Base-by-base conservation (phyloP, 1,284 basidiomycete species). In the Trametes sp. region DNA sequence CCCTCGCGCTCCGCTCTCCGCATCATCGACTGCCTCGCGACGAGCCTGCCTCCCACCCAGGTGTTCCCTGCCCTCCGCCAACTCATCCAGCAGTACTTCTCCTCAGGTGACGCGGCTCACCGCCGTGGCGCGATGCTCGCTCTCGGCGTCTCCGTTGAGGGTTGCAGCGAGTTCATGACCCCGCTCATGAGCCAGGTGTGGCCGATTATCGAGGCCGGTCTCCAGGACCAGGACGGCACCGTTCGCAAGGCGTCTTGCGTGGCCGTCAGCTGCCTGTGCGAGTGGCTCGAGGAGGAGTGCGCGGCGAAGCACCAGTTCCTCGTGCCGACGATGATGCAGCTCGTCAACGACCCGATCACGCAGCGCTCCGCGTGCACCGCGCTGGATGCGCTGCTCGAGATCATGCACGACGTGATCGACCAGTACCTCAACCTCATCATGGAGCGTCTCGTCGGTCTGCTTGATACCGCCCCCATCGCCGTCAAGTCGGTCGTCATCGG, bases 401-500 rank as follows among this genome's bases (percentile, higher is more conserved):
- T 98, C 71, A 86, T 98, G 70, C 94, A 95, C 63, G 92, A 95
- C 69, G 88, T 91, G 71, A 94, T 96, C 67, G 92, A 92, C 63
- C 91, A 94, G 74, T 99, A 99, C 81, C 87, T 99, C 56, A 87
- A 88, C 51, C 86, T 95, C 64, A 95, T 99, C 75, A 99, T 99
- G 98, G 94, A 97, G 74, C 91, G 94, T 59, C 92, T 99, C 57
- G 88, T 90, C 36, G 89, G 89, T 61, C 86, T 99, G 26, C 89
- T 99, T 62, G 93, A 96, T 72, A 90, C 86, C 26, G 96, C 95
- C 3, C 91, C 95, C 28, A 78, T 94, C 64, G 76, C 89, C 38
- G 91, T 99, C 77, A 98, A 99, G 82, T 87, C 95, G 46, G 96
- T 98, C 67, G 95, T 99, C 72, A 97, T 95, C 52, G 98, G 98